phyloP scores from a whole-genome alignment of 768 basidiomycete species.

The Asterophora lycoperdoides region DNA sequence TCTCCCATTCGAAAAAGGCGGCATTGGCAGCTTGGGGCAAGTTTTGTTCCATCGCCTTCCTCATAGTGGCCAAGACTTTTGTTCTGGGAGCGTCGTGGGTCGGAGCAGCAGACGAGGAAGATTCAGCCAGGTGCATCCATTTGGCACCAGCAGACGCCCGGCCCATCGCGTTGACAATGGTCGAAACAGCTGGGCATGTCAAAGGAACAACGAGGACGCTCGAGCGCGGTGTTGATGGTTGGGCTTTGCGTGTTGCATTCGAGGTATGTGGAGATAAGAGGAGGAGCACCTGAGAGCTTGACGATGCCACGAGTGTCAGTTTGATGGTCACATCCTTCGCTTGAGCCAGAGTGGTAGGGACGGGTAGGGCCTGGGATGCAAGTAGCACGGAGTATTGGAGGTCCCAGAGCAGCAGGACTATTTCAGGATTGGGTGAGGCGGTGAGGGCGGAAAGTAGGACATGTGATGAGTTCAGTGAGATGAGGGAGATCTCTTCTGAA shows the following conservation, averaged over 20 bases:
- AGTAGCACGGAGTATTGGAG: conserved; percentile 63
- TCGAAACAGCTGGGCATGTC: conserved; percentile 49
- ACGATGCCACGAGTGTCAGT: conserved; percentile 28
- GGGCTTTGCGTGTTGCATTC: conserved; percentile 17
- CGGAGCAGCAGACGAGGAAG: background rate
- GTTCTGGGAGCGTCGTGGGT: conserved; percentile 15
- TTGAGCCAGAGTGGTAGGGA: conserved; percentile 40
- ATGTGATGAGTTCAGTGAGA: conserved; percentile 54
- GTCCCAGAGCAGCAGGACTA: conserved; percentile 64
- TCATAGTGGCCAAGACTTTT: conserved; percentile 24
- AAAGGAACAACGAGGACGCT: conserved; percentile 59
- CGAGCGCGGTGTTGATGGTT: conserved; percentile 36
- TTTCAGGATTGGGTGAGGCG: conserved; percentile 33
- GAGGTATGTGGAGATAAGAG: conserved; percentile 37
- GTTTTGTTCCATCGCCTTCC: conserved; percentile 24
- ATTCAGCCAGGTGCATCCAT: conserved; percentile 9
- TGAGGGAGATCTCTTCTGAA: conserved; percentile 28
- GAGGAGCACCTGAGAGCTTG: conserved; percentile 48
- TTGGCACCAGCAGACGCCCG: conserved; percentile 13
- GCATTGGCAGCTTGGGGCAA: conserved; percentile 49
- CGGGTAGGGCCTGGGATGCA: conserved; percentile 45
- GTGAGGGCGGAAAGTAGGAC: conserved; percentile 50
- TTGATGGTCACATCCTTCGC: conserved; percentile 25
- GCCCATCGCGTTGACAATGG: conserved; percentile 36
- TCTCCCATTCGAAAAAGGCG: conserved; percentile 60